A percentile compares a stretch with the other conserved stretches of the same genome.
These are phyloP conservation scores for Sclerotinia sclerotiorum DNA, from an alignment of 2,329 filamentous ascomycete genomes.

Conservation along the genomic window DNA sequence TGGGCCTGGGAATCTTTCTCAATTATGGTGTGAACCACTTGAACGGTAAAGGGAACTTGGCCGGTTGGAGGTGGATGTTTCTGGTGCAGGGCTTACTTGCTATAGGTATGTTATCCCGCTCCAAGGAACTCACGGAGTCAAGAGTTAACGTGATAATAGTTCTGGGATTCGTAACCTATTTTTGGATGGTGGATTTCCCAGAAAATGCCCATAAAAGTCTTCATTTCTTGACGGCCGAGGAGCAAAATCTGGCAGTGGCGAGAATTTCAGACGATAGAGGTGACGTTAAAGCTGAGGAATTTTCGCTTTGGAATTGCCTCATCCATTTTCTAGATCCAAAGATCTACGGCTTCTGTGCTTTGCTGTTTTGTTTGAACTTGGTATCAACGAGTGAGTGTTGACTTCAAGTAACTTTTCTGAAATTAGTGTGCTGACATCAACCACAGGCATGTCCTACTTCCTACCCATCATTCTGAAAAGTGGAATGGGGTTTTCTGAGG, in stretches of 20 bases:
- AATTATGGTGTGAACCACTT: constrained; percentile 69
- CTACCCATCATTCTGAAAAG: constrained; percentile 69
- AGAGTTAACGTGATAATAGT: constrained; percentile 36
- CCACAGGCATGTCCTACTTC: constrained; percentile 68
- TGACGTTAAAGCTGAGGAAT: constrained; percentile 51
- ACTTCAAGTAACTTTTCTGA: not conserved
- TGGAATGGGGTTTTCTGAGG: constrained; percentile 56
- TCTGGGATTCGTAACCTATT: constrained; percentile 54
- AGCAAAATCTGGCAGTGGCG: constrained; percentile 49
- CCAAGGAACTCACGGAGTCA: constrained; percentile 2
- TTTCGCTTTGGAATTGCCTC: constrained; percentile 60
- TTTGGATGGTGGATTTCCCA: constrained; percentile 64
- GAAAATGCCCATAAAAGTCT: constrained; percentile 56
- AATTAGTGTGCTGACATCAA: not conserved
- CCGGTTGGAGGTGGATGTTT: constrained; percentile 69
- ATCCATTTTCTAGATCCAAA: constrained; percentile 53
- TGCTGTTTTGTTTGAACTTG: constrained; percentile 68
- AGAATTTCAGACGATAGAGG: constrained; percentile 59
- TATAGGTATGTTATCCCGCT: constrained; percentile 38
- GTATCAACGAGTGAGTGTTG: constrained; percentile 55
- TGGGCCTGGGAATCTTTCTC: constrained; percentile 42
- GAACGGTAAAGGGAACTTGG: constrained; percentile 52
- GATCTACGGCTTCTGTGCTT: constrained; percentile 61
- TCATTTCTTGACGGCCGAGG: constrained; percentile 52
- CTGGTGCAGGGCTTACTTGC: constrained; percentile 53